Evolutionary conservation across 306 rosid genomes (phyloP).

Genomic region (Glycyrrhiza uralensis): DNA sequence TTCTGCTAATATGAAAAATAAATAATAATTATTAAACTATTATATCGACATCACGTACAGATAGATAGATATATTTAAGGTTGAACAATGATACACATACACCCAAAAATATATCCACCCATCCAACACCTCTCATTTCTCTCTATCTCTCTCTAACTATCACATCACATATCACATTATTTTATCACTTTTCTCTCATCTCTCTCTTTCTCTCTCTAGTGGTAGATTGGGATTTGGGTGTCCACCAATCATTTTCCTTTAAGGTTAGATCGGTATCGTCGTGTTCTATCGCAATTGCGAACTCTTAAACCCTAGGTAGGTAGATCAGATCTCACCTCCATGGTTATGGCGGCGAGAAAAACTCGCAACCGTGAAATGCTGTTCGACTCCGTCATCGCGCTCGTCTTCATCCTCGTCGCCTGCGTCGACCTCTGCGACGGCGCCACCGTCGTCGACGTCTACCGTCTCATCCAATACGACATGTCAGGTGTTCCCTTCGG

Average conservation of each 20-base stretch:
- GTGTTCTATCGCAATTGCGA: background rate
- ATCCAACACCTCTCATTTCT: too few relatives aligned
- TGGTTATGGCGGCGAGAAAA: slow-evolving; percentile 44
- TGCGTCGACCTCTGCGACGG: slow-evolving; percentile 94
- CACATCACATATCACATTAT: too few relatives aligned
- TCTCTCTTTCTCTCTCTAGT: too few relatives aligned
- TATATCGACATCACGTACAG: background rate
- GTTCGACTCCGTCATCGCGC: slow-evolving; percentile 74
- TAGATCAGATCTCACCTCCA: slow-evolving; percentile 30
- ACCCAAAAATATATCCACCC: too few relatives aligned
- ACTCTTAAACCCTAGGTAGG: slow-evolving; percentile 41
- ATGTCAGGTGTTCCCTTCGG: slow-evolving; percentile 85
- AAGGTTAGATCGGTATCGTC: slow-evolving; percentile 14
- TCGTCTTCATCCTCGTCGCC: slow-evolving; percentile 68
- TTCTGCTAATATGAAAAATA: background rate
- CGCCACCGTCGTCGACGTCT: slow-evolving; percentile 94
- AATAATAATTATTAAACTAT: background rate
- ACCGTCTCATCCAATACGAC: slow-evolving; percentile 91
- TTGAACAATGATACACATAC: too few relatives aligned
- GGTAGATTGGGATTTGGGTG: too few relatives aligned
- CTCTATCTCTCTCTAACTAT: too few relatives aligned
- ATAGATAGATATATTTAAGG: too few relatives aligned
- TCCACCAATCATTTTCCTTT: too few relatives aligned
- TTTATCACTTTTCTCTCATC: too few relatives aligned
- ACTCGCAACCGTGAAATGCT: slow-evolving; percentile 51